Evolutionary conservation across 2,329 filamentous ascomycete genomes (phyloP), one percentile per base, ranked within the genome.

Genomic region (Fusarium transvaalense): DNA sequence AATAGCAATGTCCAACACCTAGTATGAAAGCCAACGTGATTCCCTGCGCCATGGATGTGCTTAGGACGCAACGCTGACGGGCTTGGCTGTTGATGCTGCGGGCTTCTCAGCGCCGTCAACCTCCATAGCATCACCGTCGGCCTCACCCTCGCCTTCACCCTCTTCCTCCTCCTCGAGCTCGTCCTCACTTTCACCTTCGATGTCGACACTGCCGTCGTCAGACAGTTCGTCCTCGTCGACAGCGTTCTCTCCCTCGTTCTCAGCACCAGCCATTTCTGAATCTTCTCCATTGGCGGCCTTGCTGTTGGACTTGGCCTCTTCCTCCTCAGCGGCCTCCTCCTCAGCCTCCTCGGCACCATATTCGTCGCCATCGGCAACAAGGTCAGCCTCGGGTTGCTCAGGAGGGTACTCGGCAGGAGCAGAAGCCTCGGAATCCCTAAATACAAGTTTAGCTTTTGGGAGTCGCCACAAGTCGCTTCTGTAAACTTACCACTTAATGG

Each of bases 371-470:
- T 97, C 95, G 42, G 91, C 91, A 52, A 88, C 86, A 43, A 91
- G 86, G 76, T 99, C 97, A 54, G 94, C 96, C 79, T 99, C 96
- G 41, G 96, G 96, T 82, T 99, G 96, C 79, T 99, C 96, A 65
- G 96, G 97, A 31, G 96, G 96, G 79, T 93, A 99, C 81, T 99
- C 95, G 69, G 96, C 90, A 4, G 96, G 96, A 31, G 96, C 96
- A 78, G 94, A 96, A 71, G 94, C 95, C 77, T 99, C 96, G n/a
- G 93, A 96, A 78, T 99, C 96, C 94, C 94, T 97, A 68, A 8
- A 39, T 31, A 15, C 29, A 52, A 23, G 35, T 67, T 67, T 45
- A 66, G 58, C n/a, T 21, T 37, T 68, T 2, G 15, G 6, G 4
- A 25, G 42, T 14, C 23, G 17, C 6, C 12, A 29, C 37, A 17